Evolutionary conservation across 163 green algal species (phyloP).

Genomic region (Volvox carteri): DNA sequence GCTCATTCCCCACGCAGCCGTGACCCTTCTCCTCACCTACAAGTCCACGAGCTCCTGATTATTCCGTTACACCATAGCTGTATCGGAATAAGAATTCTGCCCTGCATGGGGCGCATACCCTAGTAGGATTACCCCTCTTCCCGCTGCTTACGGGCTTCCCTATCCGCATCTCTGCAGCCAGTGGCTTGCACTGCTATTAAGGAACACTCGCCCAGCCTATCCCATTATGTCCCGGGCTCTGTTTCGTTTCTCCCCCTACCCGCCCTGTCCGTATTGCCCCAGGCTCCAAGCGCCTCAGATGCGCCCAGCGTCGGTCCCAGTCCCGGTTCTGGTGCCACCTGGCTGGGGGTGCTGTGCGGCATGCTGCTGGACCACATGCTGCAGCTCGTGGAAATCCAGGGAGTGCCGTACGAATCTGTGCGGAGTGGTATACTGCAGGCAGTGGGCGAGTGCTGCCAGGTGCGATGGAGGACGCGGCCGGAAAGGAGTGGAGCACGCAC

Average conservation of each 20-base stretch:
- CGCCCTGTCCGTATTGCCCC: too few species aligned
- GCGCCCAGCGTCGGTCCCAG: not conserved
- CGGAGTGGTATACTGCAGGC: constrained; percentile 21
- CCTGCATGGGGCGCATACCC: too few species aligned
- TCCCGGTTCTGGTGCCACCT: constrained; percentile 35
- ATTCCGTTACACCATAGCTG: not conserved
- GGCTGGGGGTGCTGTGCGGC: constrained; percentile 25
- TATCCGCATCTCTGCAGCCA: too few species aligned
- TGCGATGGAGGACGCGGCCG: not conserved
- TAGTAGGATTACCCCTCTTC: too few species aligned
- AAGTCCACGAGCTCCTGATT: not conserved
- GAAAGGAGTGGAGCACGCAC: too few species aligned
- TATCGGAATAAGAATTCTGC: not conserved
- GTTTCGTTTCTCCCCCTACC: too few species aligned
- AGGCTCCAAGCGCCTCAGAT: not conserved
- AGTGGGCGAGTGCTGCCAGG: constrained; percentile 20
- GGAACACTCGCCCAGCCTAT: too few species aligned
- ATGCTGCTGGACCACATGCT: constrained; percentile 4
- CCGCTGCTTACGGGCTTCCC: too few species aligned
- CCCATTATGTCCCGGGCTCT: too few species aligned
- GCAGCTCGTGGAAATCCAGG: constrained; percentile 16
- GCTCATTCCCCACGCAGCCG: too few species aligned
- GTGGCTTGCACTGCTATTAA: too few species aligned
- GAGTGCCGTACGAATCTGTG: constrained; percentile 1
- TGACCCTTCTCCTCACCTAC: not conserved